Evolutionary conservation across 495 filamentous ascomycete genomes (phyloP), one percentile per base, ranked within the genome.

Genomic region (Xylaria palmicola): DNA sequence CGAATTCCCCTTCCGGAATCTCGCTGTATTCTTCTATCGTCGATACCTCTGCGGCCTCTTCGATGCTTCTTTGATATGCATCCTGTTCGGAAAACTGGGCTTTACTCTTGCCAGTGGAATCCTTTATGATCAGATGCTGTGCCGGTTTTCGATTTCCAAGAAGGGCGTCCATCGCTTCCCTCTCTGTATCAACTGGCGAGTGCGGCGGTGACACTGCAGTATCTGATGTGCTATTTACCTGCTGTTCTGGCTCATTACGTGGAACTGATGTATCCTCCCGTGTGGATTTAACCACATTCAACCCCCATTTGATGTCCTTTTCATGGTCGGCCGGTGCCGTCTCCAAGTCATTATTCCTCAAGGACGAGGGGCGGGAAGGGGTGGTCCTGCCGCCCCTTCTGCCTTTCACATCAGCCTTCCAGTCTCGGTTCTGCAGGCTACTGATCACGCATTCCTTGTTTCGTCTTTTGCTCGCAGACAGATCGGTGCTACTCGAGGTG

Each of bases 1-100:
- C 94, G 66, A 98, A 99, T 59, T 96, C 91, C 60, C 97, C 94
- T 36, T 98, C 91, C 0, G 95, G 93, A 10, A 96, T 84, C 4
- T 87, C 85, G 27, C 85, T 87, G 74, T 99, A 99, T 65, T 93
- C 91, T 45, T 91, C 91, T 22, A 94, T 76, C 0, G 84, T 88
- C 2, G 92, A 86, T 15, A 85, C 75, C 22, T 91, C 88, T 0
- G 92, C 92, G 0, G 91, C 86, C n/a, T 82, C 80, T 2, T 81
- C 79, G 40, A 92, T 80, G 67, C 90, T 88, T 9, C 79, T 74
- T 29, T 82, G 78, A 71, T 92, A 95, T 1, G 85, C 86, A 24
- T 86, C 85, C 39, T 87, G 80, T 68, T 96, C 92, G 30, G 83
- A 79, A 6, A 64, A 66, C 12, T 65, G 64, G 5, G 65, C 45